These are phyloP conservation scores for Cutaneotrichosporon sp. DNA, from an alignment of 1,284 basidiomycete genomes.

Conservation along the genomic window DNA sequence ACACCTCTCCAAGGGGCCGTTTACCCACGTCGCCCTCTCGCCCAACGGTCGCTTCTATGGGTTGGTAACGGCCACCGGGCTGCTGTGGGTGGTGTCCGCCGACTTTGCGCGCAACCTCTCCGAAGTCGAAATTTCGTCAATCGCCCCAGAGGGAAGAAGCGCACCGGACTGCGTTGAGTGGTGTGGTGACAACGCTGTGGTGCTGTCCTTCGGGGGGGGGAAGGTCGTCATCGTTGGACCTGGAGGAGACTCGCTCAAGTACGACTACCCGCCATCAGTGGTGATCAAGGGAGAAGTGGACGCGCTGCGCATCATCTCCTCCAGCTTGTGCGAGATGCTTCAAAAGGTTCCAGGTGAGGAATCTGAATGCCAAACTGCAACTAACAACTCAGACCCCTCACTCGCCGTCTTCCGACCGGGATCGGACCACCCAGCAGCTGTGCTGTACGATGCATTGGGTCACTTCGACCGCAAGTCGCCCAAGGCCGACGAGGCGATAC, in stretches of 20 bases:
- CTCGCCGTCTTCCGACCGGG: slow-evolving; percentile 86
- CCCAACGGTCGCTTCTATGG: slow-evolving; percentile 93
- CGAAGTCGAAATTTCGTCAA: slow-evolving; percentile 66
- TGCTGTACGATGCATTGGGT: slow-evolving; percentile 88
- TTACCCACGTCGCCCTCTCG: slow-evolving; percentile 78
- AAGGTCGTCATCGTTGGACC: slow-evolving; percentile 84
- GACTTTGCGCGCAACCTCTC: slow-evolving; percentile 88
- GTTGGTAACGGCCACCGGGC: slow-evolving; percentile 68
- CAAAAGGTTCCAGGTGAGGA: slow-evolving; percentile 81
- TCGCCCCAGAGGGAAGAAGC: slow-evolving; percentile 41
- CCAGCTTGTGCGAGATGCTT: slow-evolving; percentile 80
- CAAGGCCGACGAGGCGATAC: slow-evolving; percentile 89
- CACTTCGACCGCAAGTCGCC: slow-evolving; percentile 79
- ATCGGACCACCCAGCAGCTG: slow-evolving; percentile 85
- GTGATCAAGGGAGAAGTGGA: slow-evolving; percentile 82
- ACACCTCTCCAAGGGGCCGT: slow-evolving; percentile 83
- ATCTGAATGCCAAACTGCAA: neutral
- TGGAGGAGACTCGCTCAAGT: slow-evolving; percentile 83
- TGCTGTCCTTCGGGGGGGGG: slow-evolving; percentile 71
- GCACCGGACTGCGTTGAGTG: slow-evolving; percentile 70
- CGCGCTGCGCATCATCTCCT: slow-evolving; percentile 76
- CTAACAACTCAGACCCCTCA: slow-evolving; percentile 60
- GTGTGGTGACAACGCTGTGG: slow-evolving; percentile 95
- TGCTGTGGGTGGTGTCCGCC: slow-evolving; percentile 86
- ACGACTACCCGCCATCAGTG: slow-evolving; percentile 72